A percentile compares a stretch with the other conserved stretches of the same genome.
Conservation (phyloP, 352 stramenopile genomes). For the Globisporangium spinosum region DNA sequence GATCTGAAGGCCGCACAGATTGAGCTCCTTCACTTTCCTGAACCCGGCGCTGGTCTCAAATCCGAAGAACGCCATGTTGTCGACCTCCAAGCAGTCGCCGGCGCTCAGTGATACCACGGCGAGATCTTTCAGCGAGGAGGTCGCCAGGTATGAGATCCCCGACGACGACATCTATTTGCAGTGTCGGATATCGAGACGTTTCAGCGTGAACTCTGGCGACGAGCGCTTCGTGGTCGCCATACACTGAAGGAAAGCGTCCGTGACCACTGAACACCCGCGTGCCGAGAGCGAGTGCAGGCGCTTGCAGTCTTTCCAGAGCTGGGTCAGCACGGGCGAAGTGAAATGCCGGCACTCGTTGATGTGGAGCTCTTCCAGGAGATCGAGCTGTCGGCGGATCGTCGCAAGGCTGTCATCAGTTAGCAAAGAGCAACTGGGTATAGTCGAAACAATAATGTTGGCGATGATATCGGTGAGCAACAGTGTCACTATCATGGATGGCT, state of each 20-base stretch:
- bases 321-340: constrained; percentile 36
- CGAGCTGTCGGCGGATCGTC: constrained; percentile 40
- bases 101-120: constrained; percentile 31
- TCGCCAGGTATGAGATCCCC: constrained; percentile 52
- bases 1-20: constrained; percentile 41
- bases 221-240: constrained; percentile 47
- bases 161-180: constrained; percentile 69
- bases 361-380: constrained; percentile 39
- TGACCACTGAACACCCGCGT: constrained; percentile 39
- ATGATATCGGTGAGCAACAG: neutral
- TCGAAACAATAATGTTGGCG: neutral
- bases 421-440: constrained; percentile 28
- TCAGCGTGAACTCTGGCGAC: constrained; percentile 21
- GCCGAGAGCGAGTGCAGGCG: constrained; percentile 45
- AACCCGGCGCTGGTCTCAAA: constrained; percentile 52
- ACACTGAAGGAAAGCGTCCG: constrained; percentile 52
- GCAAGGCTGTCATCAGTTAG: constrained; percentile 57
- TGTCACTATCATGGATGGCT: neutral
- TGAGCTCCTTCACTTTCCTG: constrained; percentile 25
- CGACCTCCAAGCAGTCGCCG: constrained; percentile 52
- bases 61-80: constrained; percentile 73
- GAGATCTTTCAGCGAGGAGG: constrained; percentile 29
- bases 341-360: constrained; percentile 68
- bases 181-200: constrained; percentile 42
- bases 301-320: constrained; percentile 58